phyloP scores from a whole-genome alignment of 495 filamentous ascomycete species.

The Physcia stellaris region DNA sequence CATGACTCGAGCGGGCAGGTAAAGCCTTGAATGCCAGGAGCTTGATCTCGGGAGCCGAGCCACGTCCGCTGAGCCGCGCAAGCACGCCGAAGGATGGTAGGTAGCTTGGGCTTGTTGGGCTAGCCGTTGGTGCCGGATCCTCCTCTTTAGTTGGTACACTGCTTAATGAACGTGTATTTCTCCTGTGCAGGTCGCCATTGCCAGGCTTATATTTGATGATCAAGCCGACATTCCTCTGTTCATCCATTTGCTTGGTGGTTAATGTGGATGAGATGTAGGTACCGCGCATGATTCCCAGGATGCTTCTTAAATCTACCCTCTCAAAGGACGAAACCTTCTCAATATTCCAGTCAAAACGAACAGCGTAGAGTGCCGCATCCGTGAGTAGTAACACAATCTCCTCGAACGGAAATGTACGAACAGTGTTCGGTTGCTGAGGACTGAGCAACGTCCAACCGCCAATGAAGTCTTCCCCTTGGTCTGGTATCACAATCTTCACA shows the following conservation, averaged over 20 bases:
- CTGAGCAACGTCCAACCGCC: conserved; percentile 73
- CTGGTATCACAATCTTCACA: conserved; percentile 69
- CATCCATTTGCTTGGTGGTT: conserved; percentile 57
- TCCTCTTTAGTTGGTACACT: conserved; percentile 29
- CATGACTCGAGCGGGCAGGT: conserved; percentile 35
- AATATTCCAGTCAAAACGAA: conserved; percentile 80
- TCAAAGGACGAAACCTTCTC: conserved; percentile 88
- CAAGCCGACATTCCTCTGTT: conserved; percentile 67
- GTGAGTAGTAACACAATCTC: conserved; percentile 81
- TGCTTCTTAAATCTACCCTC: conserved; percentile 60
- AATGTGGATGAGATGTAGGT: conserved; percentile 83
- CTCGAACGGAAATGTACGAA: conserved; percentile 57
- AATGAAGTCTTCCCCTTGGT: conserved; percentile 68
- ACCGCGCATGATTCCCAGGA: conserved; percentile 58
- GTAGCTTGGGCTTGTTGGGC: conserved; percentile 12
- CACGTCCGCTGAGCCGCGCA: conserved; percentile 28
- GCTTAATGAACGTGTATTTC: conserved; percentile 74
- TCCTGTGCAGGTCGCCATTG: conserved; percentile 48
- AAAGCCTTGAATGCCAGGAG: conserved; percentile 46
- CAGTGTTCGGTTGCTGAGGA: conserved; percentile 49
- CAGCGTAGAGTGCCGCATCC: conserved; percentile 69
- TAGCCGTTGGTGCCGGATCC: conserved; percentile 6
- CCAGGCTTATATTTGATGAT: conserved; percentile 62
- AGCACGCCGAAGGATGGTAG: conserved; percentile 29
- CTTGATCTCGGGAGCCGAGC: conserved; percentile 19